A percentile compares a stretch with the other conserved stretches of the same genome.
These are phyloP conservation scores for Capsicum pubescens DNA, from an alignment of 257 asterid genomes.

Conservation along the genomic window DNA sequence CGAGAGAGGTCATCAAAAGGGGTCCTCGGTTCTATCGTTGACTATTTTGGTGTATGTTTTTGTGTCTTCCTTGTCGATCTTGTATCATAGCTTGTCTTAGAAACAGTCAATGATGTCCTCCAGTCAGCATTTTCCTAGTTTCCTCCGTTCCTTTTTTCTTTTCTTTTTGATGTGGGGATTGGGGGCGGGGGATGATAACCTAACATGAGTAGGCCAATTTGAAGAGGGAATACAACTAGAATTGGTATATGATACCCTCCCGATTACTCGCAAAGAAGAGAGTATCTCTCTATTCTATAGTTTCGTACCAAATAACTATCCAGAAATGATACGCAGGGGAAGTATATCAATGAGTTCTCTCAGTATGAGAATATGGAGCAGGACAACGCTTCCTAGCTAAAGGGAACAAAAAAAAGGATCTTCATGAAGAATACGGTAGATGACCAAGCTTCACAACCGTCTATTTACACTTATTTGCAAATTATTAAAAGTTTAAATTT, in stretches of 20 bases:
- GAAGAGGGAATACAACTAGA: neutral
- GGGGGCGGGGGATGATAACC: neutral
- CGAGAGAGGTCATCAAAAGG: too few relatives aligned
- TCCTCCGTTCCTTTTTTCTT: neutral
- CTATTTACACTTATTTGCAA: neutral
- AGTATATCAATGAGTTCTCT: neutral
- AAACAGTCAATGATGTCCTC: neutral
- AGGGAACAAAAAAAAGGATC: neutral
- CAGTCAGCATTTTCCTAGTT: neutral
- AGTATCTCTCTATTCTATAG: neutral
- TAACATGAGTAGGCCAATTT: neutral
- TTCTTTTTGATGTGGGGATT: too few relatives aligned
- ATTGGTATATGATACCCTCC: neutral
- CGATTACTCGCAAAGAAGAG: neutral
- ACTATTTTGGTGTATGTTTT: too few relatives aligned
- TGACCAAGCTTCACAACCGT: neutral
- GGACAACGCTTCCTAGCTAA: neutral
- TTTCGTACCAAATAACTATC: neutral
- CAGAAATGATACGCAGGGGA: neutral
- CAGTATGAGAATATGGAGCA: neutral
- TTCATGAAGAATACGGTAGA: neutral
- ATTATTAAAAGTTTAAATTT: neutral
- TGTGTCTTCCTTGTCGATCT: too few relatives aligned
- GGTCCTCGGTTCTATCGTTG: too few relatives aligned
- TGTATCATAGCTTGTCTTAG: conserved; percentile 21